Evolutionary conservation across 75 land plant species (phyloP), one percentile per base, ranked within the genome.

Genomic region (Isoetes taiwanensis): DNA sequence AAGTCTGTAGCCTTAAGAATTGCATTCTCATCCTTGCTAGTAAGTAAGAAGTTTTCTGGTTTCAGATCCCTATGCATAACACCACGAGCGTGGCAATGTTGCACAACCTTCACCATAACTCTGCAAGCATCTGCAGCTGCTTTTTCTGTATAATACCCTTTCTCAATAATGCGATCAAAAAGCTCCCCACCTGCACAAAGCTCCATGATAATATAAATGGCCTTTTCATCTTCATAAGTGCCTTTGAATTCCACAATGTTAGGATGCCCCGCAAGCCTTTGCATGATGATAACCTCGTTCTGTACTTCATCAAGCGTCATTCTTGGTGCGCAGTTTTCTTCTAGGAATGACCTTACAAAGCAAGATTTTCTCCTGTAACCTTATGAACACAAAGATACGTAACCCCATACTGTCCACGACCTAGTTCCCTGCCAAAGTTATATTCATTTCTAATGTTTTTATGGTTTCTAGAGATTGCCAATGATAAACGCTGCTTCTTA

Each of bases 211-310:
- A 46, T 5, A 19, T 46, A 23, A n/a, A 46, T 23, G 19, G 12
- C n/a, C 16, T 46, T 16, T n/a, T 46, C 23, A n/a, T 46, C 50
- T 23, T 46, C 50, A 23, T 46, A 46, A 19, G 25, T 23, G 19
- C 25, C 50, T 23, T 46, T 46, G 50, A 46, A 23, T 23, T 46
- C 50, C 50, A 46, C 50, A n/a, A 46, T 46, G 50, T 46, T 46
- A 23, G 50, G 12, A n/a, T 46, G 50, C 50, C 50, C 50, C 8
- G 50, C 6, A 6, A 46, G 50, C 12, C 50, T 5, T 23, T 46
- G 50, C 50, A 46, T 46, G 6, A 46, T 46, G 21, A 19, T 16
- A 19, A 46, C 23, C 50, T 46, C 50, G n/a, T 23, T 16, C 16
- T 46, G 50, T 5, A 46, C 50, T 5, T 46, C 50, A 19, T 46